A percentile compares a stretch with the other conserved stretches of the same genome.
phyloP scores from a whole-genome alignment of 2,329 filamentous ascomycete species.

The Lojkania enalia region DNA sequence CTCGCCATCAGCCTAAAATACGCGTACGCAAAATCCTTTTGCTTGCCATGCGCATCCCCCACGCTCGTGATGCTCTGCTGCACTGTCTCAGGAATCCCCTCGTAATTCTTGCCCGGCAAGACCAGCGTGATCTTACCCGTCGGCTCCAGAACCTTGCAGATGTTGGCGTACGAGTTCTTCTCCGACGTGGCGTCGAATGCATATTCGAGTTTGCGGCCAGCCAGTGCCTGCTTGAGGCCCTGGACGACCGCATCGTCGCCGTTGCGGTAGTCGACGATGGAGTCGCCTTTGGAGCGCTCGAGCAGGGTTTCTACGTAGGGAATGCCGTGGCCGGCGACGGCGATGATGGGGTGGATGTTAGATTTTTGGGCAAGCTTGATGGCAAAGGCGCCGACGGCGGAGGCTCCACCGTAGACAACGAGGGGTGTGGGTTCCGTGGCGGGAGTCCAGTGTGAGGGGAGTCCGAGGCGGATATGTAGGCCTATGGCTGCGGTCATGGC shows the following conservation, averaged over 20 bases:
- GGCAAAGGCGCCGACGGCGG: conserved; percentile 47
- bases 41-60: conserved; percentile 30
- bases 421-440: conserved; percentile 28
- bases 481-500: conserved; percentile 52
- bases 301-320: conserved; percentile 44
- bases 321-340: conserved; percentile 46
- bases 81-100: conserved; percentile 47
- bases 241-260: conserved; percentile 57
- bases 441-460: conserved; percentile 48
- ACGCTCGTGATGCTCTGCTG: conserved; percentile 45
- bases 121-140: conserved; percentile 45
- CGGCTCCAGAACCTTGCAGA: conserved; percentile 43
- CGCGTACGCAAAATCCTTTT: conserved; percentile 50
- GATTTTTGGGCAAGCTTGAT: conserved; percentile 46
- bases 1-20: conserved; percentile 51
- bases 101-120: conserved; percentile 49
- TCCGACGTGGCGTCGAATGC: conserved; percentile 64
- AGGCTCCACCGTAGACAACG: conserved; percentile 48
- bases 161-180: conserved; percentile 49
- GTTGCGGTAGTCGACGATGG: conserved; percentile 57
- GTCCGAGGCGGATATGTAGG: conserved; percentile 48
- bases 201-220: conserved; percentile 51
- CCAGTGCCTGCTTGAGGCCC: conserved; percentile 51
- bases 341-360: conserved; percentile 49
- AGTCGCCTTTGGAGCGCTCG: conserved; percentile 46